Conservation (phyloP, 1,139 yeast species). For the Pichia sp. region DNA sequence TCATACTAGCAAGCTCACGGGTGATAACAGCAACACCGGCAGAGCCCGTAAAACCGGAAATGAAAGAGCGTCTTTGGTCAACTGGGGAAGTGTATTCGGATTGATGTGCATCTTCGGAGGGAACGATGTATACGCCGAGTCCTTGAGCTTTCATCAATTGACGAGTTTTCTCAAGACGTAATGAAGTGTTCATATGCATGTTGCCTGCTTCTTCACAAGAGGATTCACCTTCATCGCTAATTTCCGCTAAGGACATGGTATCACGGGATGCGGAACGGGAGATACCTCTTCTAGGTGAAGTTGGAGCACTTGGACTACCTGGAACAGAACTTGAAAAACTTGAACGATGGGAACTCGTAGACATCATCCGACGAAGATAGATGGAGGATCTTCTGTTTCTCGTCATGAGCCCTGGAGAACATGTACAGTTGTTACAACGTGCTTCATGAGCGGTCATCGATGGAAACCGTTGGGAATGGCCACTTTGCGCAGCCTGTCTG, state of each 20-base stretch:
- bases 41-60: slow-evolving; percentile 88
- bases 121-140: slow-evolving; percentile 74
- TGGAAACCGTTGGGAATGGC: slow-evolving; percentile 14
- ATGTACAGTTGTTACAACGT: slow-evolving; percentile 67
- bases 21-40: slow-evolving; percentile 92
- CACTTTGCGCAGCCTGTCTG: slow-evolving; percentile 19
- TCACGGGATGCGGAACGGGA: background rate
- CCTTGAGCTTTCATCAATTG: slow-evolving; percentile 54
- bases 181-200: slow-evolving; percentile 25
- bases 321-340: background rate
- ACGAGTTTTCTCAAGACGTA: slow-evolving; percentile 57
- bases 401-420: slow-evolving; percentile 73
- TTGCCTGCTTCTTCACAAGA: background rate
- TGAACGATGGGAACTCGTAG: slow-evolving; percentile 9
- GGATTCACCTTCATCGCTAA: slow-evolving; percentile 5
- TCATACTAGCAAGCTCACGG: slow-evolving; percentile 55
- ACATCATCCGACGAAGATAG: slow-evolving; percentile 30
- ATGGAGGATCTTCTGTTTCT: slow-evolving; percentile 45
- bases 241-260: no score
- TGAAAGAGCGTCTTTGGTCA: slow-evolving; percentile 81
- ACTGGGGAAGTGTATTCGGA: slow-evolving; percentile 76
- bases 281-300: slow-evolving; percentile 15
- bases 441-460: slow-evolving; percentile 10
- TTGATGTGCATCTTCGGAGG: slow-evolving; percentile 93
- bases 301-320: slow-evolving; percentile 1